These are phyloP conservation scores for Neurospora hispaniola DNA, from an alignment of 495 filamentous ascomycete genomes.

Conservation along the genomic window DNA sequence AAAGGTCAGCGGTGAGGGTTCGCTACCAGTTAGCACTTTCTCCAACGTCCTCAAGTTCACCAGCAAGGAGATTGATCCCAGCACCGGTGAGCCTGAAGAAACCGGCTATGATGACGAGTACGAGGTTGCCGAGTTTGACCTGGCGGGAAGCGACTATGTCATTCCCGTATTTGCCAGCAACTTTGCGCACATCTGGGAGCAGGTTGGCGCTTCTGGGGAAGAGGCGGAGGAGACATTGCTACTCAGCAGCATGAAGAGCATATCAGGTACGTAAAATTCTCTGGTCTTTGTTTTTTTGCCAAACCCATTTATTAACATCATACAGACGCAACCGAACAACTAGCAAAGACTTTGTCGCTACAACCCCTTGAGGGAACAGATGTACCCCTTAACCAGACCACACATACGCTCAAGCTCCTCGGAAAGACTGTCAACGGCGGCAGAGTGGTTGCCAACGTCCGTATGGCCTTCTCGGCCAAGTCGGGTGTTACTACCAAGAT, in stretches of 20 bases:
- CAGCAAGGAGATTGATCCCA: conserved; percentile 93
- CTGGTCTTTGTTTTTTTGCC: neutral
- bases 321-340: conserved; percentile 86
- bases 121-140: conserved; percentile 87
- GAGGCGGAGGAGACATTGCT: conserved; percentile 88
- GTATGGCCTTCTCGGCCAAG: conserved; percentile 91
- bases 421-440: conserved; percentile 92
- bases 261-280: conserved; percentile 58
- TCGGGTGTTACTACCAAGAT: conserved; percentile 92
- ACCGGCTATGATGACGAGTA: conserved; percentile 95
- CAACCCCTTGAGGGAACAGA: conserved; percentile 93
- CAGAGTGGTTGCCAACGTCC: conserved; percentile 72
- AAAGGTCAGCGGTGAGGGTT: conserved; percentile 58
- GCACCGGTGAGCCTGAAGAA: conserved; percentile 87
- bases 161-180: conserved; percentile 86
- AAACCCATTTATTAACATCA: conserved; percentile 26
- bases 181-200: conserved; percentile 96
- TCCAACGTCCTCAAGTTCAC: conserved; percentile 94
- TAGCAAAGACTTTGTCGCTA: conserved; percentile 74
- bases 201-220: conserved; percentile 77
- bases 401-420: conserved; percentile 89
- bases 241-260: conserved; percentile 80
- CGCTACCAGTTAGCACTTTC: conserved; percentile 67
- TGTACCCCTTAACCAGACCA: conserved; percentile 73
- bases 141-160: conserved; percentile 86